Evolutionary conservation across 257 asterid species (phyloP), one percentile per base, ranked within the genome.

Genomic region (Scutellaria barbata): DNA sequence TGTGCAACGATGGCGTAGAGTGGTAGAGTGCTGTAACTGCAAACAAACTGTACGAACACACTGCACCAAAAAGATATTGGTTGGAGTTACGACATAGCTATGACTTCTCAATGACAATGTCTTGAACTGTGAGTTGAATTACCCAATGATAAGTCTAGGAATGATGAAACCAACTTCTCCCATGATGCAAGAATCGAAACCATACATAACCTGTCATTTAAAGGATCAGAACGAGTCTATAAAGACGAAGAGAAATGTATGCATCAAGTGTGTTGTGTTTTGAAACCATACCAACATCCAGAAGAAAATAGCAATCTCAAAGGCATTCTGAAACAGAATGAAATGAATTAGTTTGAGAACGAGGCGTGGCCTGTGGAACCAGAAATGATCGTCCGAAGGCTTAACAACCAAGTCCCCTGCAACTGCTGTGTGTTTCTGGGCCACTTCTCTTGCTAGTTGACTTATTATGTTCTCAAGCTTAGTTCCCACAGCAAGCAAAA

Each of bases 1-100:
- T 86, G 95, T 6, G 96, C 79, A 9, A 90, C 95, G 16, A 90
- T 75, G 64, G 95, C 96, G 67, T 90, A 90, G 10, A 90, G 82
- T 30, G 96, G 96, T 43, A 90, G 82, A n/a, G 93, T 90, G 69
- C 95, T 90, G 75, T 86, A 88, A 80, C 95, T 90, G 87, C 96
- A 90, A 35, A 88, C 56, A 47, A 90, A 71, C 83, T 90, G 96
- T 46, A 86, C 87, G 54, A 90, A 53, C 69, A 74, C 91, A 79
- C 96, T 90, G 72, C 70, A 73, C 30, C 10, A 9, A 22, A 14
- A n/a, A 0, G 39, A 1, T 8, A 22, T 22, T 42, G 11, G 12
- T 47, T 57, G 12, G 40, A 16, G 48, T 46, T 46, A 22, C 10
- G 22, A 68, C 63, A 39, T 5, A 30, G 0, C 10, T 12, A 11